Evolutionary conservation across 2,329 filamentous ascomycete genomes (phyloP).

Genomic region (Metarhizium sp.): DNA sequence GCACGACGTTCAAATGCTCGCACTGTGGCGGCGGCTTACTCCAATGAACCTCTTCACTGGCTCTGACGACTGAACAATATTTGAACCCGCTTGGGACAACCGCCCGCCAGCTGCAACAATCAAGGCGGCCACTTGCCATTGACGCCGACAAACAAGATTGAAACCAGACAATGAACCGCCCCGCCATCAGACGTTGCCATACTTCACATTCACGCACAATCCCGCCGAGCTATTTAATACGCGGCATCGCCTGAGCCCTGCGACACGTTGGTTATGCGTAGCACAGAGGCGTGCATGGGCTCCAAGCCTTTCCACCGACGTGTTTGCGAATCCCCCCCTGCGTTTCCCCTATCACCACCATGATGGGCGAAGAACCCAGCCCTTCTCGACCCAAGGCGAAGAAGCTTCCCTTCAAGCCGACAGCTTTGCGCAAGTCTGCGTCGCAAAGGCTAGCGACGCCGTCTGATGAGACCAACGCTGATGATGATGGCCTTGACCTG

Average conservation of each 20-base stretch:
- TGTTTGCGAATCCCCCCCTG: background rate
- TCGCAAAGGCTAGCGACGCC: slow-evolving; percentile 6
- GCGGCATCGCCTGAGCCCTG: background rate
- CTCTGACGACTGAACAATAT: too few relatives aligned
- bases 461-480: slow-evolving; percentile 7
- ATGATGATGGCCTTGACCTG: slow-evolving; percentile 31
- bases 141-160: too few relatives aligned
- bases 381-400: slow-evolving; percentile 23
- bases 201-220: too few relatives aligned
- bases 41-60: too few relatives aligned
- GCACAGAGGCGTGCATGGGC: background rate
- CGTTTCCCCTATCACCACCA: slow-evolving; percentile 8
- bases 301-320: background rate
- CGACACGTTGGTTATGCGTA: background rate
- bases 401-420: slow-evolving; percentile 41
- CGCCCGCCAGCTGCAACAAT: background rate
- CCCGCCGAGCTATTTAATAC: too few relatives aligned
- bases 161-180: too few relatives aligned
- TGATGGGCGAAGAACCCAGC: slow-evolving; percentile 20
- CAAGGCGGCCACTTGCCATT: too few relatives aligned
- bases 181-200: too few relatives aligned
- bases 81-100: too few relatives aligned
- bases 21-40: too few relatives aligned
- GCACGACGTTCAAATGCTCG: too few relatives aligned
- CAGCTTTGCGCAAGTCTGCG: slow-evolving; percentile 27